Conservation (phyloP, 2,329 filamentous ascomycete genomes). For the Hirsutella minnesotensis region DNA sequence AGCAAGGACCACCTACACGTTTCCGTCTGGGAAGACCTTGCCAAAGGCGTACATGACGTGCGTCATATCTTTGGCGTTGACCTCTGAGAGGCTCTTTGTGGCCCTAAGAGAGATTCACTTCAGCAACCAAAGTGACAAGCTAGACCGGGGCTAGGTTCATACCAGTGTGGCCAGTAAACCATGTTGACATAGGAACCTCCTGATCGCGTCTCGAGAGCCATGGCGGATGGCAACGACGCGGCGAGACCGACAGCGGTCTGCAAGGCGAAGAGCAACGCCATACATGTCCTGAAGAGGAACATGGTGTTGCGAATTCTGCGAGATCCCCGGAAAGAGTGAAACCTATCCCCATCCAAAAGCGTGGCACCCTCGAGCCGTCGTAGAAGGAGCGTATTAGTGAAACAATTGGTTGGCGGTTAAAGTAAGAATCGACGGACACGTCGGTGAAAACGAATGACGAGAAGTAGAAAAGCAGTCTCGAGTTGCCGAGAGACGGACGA, state of each 20-base stretch:
- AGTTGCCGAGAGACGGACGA: too few species aligned
- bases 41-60: constrained; percentile 1
- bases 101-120: background rate
- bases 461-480: too few species aligned
- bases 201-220: background rate
- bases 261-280: background rate
- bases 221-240: background rate
- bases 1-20: background rate
- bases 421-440: too few species aligned
- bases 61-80: background rate
- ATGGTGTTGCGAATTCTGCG: background rate
- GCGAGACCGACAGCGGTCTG: background rate
- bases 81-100: background rate
- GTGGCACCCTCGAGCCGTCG: too few species aligned
- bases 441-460: too few species aligned
- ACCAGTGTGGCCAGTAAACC: background rate
- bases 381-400: too few species aligned
- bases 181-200: background rate
- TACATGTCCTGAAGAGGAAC: background rate
- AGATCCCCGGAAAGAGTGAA: too few species aligned
- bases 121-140: background rate
- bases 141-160: background rate
- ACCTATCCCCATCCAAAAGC: too few species aligned
- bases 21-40: background rate
- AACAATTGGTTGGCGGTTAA: too few species aligned